Conservation (phyloP, 129 eudicot genomes). For the Calendula officinalis region DNA sequence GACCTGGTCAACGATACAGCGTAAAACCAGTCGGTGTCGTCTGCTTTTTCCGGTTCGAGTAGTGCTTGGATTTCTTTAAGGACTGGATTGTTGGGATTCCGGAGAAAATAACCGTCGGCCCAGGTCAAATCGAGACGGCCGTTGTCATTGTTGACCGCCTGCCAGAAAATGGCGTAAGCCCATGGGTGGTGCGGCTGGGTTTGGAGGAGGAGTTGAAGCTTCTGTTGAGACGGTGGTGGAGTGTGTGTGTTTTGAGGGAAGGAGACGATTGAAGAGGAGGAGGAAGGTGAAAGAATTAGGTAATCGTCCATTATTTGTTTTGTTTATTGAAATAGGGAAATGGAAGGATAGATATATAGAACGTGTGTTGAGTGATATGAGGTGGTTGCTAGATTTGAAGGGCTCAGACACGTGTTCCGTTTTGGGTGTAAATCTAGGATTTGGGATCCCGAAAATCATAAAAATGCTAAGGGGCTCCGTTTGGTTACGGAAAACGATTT, state of each 20-base stretch:
- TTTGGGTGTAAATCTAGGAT: too few relatives aligned
- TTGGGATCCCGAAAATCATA: too few relatives aligned
- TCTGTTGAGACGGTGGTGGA: constrained; percentile 23
- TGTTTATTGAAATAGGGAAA: not conserved
- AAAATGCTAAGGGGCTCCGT: too few relatives aligned
- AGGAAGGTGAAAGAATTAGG: constrained; percentile 30
- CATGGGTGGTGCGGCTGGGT: constrained; percentile 41
- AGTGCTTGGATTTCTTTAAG: constrained; percentile 29
- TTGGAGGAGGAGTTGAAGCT: constrained; percentile 53
- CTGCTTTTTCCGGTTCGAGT: constrained; percentile 5
- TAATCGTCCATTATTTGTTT: constrained; percentile 35
- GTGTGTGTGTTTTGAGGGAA: not conserved
- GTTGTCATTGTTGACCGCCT: constrained; percentile 20
- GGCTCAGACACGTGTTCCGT: too few relatives aligned
- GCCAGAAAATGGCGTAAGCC: constrained; percentile 67
- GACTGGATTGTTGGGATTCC: constrained; percentile 15
- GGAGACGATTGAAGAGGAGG: constrained; percentile 27
- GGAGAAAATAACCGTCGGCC: constrained; percentile 54
- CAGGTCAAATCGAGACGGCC: constrained; percentile 33
- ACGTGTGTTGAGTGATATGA: too few relatives aligned
- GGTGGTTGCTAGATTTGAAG: too few relatives aligned
- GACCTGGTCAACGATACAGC: constrained; percentile 39
- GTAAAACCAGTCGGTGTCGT: constrained; percentile 63
- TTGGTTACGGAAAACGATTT: too few relatives aligned
- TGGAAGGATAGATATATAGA: too few relatives aligned